phyloP scores from a whole-genome alignment of 306 rosid species.

The Cicer cuneatum region DNA sequence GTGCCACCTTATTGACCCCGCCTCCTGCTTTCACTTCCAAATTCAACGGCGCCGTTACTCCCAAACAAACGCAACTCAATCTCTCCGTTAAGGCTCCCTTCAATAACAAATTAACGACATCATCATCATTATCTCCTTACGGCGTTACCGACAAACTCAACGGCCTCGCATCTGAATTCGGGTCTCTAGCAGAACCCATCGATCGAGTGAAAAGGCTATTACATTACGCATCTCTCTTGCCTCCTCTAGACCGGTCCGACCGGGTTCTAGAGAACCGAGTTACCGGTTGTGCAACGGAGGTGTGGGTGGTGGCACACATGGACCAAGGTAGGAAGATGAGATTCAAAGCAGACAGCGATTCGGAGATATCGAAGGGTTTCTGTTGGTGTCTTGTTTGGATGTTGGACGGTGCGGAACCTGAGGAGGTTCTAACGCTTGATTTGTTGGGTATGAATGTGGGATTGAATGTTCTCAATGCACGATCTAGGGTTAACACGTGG shows the following conservation, averaged over 20 bases:
- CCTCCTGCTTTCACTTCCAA: not conserved
- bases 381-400: constrained; percentile 77
- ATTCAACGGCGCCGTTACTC: constrained; percentile 4
- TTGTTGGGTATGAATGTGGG: constrained; percentile 65
- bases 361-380: constrained; percentile 83
- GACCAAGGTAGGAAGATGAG: constrained; percentile 60
- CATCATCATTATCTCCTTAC: not conserved
- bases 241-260: constrained; percentile 47
- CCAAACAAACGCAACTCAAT: not conserved
- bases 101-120: not conserved
- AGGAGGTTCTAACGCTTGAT: constrained; percentile 60
- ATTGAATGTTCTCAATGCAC: constrained; percentile 52
- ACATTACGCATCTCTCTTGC: constrained; percentile 67
- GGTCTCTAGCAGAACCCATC: constrained; percentile 62
- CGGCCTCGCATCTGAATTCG: constrained; percentile 60
- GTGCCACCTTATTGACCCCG: not conserved
- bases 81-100: not conserved
- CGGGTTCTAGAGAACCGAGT: constrained; percentile 61
- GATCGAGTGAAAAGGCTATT: constrained; percentile 76
- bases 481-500: constrained; percentile 80
- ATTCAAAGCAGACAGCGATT: constrained; percentile 78
- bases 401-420: constrained; percentile 65
- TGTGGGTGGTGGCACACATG: constrained; percentile 72
- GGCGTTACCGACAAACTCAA: constrained; percentile 28
- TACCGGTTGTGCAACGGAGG: constrained; percentile 68